Percentiles rank a stretch among this genome's conserved stretches.
Conservation (phyloP, 331 rosid species). For the Saraca asoca region DNA sequence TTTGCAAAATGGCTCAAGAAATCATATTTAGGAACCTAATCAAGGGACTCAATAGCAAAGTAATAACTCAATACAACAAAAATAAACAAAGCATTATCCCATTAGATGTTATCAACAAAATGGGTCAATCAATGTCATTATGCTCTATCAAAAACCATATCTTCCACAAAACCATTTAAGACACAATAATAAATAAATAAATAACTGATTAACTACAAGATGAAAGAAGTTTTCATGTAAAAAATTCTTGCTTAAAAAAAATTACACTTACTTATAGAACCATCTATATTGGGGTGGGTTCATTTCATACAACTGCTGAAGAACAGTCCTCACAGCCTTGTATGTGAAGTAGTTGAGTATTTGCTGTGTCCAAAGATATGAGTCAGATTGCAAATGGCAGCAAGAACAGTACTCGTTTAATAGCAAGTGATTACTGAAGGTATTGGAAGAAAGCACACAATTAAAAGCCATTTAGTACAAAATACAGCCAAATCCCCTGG, state of each 20-base stretch:
- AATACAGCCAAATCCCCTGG: not conserved
- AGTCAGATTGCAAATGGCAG: constrained; percentile 28
- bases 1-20: not conserved
- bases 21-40: not conserved
- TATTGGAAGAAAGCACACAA: not conserved
- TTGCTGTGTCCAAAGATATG: constrained; percentile 65
- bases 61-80: too few relatives aligned
- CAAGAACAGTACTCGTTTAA: not conserved
- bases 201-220: not conserved
- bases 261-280: constrained; percentile 80
- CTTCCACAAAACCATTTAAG: too few relatives aligned
- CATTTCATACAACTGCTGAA: constrained; percentile 92
- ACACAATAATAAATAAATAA: too few relatives aligned
- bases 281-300: constrained; percentile 86
- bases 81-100: too few relatives aligned
- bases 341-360: constrained; percentile 85
- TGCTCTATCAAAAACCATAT: too few relatives aligned
- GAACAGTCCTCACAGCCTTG: constrained; percentile 94
- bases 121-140: too few relatives aligned
- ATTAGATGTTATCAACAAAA: too few relatives aligned
- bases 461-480: not conserved
- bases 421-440: constrained; percentile 2
- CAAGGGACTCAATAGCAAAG: not conserved
- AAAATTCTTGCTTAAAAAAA: constrained; percentile 5
- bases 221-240: constrained; percentile 6